Base-by-base conservation (phyloP, 805 yeast genomes). In the Candida pseudoglaebosa region DNA sequence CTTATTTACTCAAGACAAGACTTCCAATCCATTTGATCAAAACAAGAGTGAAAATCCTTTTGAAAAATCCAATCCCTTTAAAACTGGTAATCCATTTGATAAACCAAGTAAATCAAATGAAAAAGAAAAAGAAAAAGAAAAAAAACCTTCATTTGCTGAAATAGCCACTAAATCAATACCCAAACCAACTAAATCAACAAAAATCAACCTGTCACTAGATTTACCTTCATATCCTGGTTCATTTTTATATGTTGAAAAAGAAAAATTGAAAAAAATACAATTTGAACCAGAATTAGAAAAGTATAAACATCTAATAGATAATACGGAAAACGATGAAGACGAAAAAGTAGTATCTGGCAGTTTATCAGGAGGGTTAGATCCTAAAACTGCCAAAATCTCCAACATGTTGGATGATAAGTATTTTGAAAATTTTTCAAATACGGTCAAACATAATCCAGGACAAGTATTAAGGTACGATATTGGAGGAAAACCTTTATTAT, bases 391-490 rank as follows among this genome's bases (percentile, higher is more conserved):
- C 9, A 51, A 54, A 35, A 48, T 57, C 12, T 48, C 61, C 17
- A 50, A 41, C 30, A 51, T 80, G 62, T 61, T 84, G 38, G 84
- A 85, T 44, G 96, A 90, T 55, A 78, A 77, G 40, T 76, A 75
- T 5, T 93, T 93, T 60, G 87, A 85, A 53, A 75, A 80, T 43
- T 93, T 93, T 58, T 75, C 86, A 20, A 82, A 78, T 38, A 68
- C 78, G 2, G 83, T 86, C 9, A 82, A 83, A 9, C 84, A 83
- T 53, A 93, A 93, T 53, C 90, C 97, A 3, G 70, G 73, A 2
- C 99, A 93, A 62, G 86, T 93, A 2, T 66, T 93, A 24, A 74
- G 99, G 40, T 90, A 91, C 59, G 88, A 89, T 31, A 56, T 85
- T 20, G 84, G 82, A 21, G 95, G 95, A 1, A 63, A 62, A 30